A percentile compares a stretch with the other conserved stretches of the same genome.
These are phyloP conservation scores for Trichophyton verrucosum DNA, from an alignment of 2,329 filamentous ascomycete species.

Conservation along the genomic window DNA sequence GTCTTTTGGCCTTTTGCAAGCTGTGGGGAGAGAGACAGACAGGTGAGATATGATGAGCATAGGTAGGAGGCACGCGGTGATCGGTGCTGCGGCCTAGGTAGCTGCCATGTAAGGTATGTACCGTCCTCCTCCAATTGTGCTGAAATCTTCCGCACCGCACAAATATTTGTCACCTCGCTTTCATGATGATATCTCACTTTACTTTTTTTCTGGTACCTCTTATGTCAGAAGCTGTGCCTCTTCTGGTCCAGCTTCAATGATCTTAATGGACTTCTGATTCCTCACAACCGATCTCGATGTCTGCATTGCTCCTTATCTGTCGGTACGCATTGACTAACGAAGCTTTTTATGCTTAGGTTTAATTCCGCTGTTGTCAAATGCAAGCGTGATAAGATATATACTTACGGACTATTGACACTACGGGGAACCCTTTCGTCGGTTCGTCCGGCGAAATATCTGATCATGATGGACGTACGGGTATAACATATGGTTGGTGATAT, in stretches of 20 bases:
- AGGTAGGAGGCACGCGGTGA: not conserved
- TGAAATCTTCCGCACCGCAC: not conserved
- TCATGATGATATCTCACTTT: conserved; percentile 58
- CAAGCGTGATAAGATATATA: not conserved
- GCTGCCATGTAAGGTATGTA: not conserved
- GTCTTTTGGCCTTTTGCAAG: not conserved
- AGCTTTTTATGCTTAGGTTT: not conserved
- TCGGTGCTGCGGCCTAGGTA: not conserved
- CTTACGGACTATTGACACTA: not conserved
- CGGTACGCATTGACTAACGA: not conserved
- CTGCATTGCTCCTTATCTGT: not conserved
- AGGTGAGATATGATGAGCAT: not conserved
- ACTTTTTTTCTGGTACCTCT: conserved; percentile 84
- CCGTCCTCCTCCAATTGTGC: too few species aligned
- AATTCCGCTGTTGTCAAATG: not conserved
- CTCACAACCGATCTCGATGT: not conserved
- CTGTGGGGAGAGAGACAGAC: not conserved
- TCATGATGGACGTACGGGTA: too few species aligned
- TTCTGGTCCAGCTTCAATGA: conserved; percentile 47
- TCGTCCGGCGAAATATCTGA: too few species aligned
- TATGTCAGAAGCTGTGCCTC: conserved; percentile 52
- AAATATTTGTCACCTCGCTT: conserved; percentile 2
- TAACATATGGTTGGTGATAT: too few species aligned
- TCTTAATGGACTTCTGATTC: conserved; percentile 68
- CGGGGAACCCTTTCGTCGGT: not conserved